Evolutionary conservation across 164 flowering plant species (phyloP), one percentile per base, ranked within the genome.

Genomic region (Saururus chinensis): DNA sequence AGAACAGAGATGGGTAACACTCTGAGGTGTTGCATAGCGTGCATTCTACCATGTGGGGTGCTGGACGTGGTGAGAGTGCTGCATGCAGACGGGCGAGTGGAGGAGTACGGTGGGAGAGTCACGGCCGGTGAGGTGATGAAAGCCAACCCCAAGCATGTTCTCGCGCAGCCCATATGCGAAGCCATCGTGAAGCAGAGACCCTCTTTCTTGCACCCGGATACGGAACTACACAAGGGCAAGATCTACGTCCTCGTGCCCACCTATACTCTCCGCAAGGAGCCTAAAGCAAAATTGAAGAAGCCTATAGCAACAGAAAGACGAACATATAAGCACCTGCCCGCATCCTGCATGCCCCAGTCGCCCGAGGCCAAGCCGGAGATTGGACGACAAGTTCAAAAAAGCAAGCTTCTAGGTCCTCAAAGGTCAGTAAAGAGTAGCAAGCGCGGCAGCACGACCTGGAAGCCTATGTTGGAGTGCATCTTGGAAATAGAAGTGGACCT

Each of bases 41-140:
- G 64, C 55, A 51, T 49, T 23, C 35, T 61, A 1, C 64, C 64
- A 7, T 61, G 64, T 26, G 64, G 64, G 4, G 55, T 30, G 7
- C 35, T 61, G n/a, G 64, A 61, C 22, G 55, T 61, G 56, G 54
- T 51, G 30, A 21, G 64, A 23, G 40, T 60, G 62, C 11, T 61
- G 53, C 56, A 51, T 49, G 64, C 55, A 26, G 64, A 61, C 40
- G 64, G 64, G 23, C 54, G 56, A 19, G 64, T 61, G 40, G 64
- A 61, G 30, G 64, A 42, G 53, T 61, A 61, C 64, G 25, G 37
- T 19, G 35, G 55, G n/a, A 16, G 55, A 17, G 40, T 61, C 10
- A 61, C 64, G 17, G 64, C 64, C 37, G 64, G 56, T 17, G 64
- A 61, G 12, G 64, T 61, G 24, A 61, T 61, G 64, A 61, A 61